phyloP scores from a whole-genome alignment of 768 basidiomycete genomes.

The Naganishia friedmannii region DNA sequence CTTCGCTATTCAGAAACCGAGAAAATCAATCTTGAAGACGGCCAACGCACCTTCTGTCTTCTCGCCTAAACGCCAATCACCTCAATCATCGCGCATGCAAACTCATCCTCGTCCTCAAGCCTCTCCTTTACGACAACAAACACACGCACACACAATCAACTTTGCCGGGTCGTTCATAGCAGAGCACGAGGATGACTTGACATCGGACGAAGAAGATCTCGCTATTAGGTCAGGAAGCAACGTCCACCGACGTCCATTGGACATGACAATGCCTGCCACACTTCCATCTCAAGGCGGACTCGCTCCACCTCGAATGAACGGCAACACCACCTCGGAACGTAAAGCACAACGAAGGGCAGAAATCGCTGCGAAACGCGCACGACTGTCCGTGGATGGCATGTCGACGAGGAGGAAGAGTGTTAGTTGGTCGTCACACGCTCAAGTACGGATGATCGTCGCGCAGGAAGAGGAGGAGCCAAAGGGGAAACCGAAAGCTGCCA shows the following conservation, averaged over 20 bases:
- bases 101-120: constrained; percentile 15
- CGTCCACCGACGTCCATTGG: neutral
- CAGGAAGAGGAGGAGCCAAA: constrained; percentile 13
- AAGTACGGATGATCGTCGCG: constrained; percentile 47
- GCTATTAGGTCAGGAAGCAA: constrained; percentile 12
- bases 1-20: constrained; percentile 37
- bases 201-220: constrained; percentile 18
- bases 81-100: neutral
- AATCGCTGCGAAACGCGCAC: constrained; percentile 15
- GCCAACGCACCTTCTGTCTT: constrained; percentile 14
- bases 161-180: constrained; percentile 1
- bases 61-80: constrained; percentile 8
- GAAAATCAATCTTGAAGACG: constrained; percentile 48
- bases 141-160: constrained; percentile 41
- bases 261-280: constrained; percentile 20
- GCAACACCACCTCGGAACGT: constrained; percentile 6
- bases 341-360: constrained; percentile 26
- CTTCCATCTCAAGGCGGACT: constrained; percentile 21
- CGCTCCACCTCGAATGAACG: constrained; percentile 7
- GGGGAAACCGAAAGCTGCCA: constrained; percentile 1
- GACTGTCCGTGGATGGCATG: constrained; percentile 19
- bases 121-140: constrained; percentile 32
- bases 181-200: constrained; percentile 4
- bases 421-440: constrained; percentile 47
- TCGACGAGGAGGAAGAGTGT: constrained; percentile 39